These are phyloP conservation scores for Tetracladium maxilliforme DNA, from an alignment of 2,329 filamentous ascomycete species.

Conservation along the genomic window DNA sequence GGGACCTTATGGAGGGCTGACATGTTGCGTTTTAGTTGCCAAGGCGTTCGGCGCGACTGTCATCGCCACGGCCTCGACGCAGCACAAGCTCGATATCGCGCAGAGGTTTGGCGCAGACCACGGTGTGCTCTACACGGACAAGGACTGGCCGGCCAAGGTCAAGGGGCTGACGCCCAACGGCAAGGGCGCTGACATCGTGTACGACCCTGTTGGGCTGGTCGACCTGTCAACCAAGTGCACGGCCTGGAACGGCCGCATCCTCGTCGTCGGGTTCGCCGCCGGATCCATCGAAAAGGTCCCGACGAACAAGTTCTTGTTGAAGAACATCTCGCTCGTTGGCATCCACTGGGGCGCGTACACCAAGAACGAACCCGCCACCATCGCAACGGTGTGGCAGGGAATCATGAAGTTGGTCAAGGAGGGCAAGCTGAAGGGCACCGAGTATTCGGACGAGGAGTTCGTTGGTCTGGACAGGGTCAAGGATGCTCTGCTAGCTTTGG, in stretches of 20 bases:
- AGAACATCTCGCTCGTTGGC: constrained; percentile 84
- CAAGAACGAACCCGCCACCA: constrained; percentile 53
- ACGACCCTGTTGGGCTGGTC: constrained; percentile 84
- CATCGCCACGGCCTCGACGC: constrained; percentile 77
- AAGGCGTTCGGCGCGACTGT: constrained; percentile 86
- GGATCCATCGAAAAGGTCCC: constrained; percentile 83
- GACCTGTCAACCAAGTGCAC: constrained; percentile 81
- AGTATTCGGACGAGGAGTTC: constrained; percentile 71
- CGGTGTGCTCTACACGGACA: constrained; percentile 59
- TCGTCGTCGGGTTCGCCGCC: constrained; percentile 81
- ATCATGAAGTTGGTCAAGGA: constrained; percentile 63
- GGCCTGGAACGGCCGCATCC: constrained; percentile 79
- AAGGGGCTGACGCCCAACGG: constrained; percentile 63
- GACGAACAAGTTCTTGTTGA: constrained; percentile 81
- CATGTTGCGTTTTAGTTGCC: constrained; percentile 39
- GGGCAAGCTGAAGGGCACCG: constrained; percentile 69
- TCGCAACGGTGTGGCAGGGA: constrained; percentile 65
- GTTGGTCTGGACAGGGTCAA: constrained; percentile 69
- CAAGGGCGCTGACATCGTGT: constrained; percentile 78
- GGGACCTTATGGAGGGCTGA: not conserved
- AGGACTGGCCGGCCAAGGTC: constrained; percentile 51
- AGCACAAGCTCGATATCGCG: constrained; percentile 69
- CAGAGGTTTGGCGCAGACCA: constrained; percentile 73
- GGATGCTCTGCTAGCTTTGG: constrained; percentile 62
- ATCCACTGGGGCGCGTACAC: constrained; percentile 86